Conservation (phyloP, 2,329 filamentous ascomycete genomes). For the Colletotrichum noveboracense region DNA sequence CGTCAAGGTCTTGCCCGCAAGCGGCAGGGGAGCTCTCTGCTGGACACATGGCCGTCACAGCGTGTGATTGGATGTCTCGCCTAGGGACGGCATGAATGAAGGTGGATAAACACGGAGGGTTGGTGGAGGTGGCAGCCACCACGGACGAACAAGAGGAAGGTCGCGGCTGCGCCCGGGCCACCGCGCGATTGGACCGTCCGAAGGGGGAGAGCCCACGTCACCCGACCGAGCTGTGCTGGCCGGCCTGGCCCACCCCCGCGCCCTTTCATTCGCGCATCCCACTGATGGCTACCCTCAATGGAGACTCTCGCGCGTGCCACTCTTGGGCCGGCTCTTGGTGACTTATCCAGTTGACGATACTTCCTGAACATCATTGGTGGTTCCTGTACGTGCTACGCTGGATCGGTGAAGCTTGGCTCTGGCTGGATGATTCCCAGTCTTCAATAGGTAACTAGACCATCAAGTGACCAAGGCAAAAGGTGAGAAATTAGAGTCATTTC, state of each 20-base stretch:
- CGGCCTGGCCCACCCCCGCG: not conserved
- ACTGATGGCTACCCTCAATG: not conserved
- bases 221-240: constrained; percentile 1
- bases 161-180: not conserved
- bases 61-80: constrained; percentile 11
- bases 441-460: not conserved
- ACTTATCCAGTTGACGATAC: not conserved
- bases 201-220: not conserved
- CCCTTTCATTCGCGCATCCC: not conserved
- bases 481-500: not conserved
- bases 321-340: not conserved
- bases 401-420: not conserved
- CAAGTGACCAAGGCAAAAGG: not conserved
- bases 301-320: not conserved
- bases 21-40: not conserved
- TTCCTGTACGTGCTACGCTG: not conserved
- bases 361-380: not conserved
- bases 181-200: not conserved
- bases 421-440: not conserved
- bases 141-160: not conserved
- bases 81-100: not conserved
- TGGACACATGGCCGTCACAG: not conserved
- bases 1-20: not conserved
- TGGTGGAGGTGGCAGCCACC: not conserved
- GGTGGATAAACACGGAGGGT: not conserved